phyloP scores from a whole-genome alignment of 192 early-diverging fungal genomes.

The Podila clonocystis region DNA sequence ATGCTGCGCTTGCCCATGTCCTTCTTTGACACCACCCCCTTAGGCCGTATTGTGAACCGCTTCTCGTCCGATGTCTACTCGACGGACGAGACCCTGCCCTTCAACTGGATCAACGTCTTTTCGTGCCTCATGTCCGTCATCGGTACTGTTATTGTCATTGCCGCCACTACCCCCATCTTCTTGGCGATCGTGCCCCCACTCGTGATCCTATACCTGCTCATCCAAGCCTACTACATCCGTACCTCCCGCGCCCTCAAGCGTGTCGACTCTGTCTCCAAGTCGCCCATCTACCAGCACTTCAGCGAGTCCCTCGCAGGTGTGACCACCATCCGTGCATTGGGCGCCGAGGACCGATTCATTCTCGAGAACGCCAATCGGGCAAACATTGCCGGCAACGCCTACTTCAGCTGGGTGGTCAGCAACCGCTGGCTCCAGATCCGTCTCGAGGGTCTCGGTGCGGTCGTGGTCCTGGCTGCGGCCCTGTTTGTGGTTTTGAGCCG shows the following conservation, averaged over 20 bases:
- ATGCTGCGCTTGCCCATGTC: constrained; percentile 69
- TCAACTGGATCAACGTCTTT: constrained; percentile 55
- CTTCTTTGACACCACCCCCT: constrained; percentile 73
- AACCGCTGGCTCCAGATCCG: constrained; percentile 81
- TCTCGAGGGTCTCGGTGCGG: constrained; percentile 80
- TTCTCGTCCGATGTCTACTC: constrained; percentile 90
- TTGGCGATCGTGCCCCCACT: constrained; percentile 61
- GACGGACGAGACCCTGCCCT: constrained; percentile 75
- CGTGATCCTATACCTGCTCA: constrained; percentile 53
- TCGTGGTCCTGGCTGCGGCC: constrained; percentile 83
- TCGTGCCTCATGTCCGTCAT: constrained; percentile 36
- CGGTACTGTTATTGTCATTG: constrained; percentile 54
- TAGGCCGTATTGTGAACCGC: constrained; percentile 88
- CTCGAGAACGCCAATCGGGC: constrained; percentile 61
- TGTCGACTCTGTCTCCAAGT: constrained; percentile 81
- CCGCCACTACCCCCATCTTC: constrained; percentile 55
- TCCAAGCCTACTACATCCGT: constrained; percentile 72
- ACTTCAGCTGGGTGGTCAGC: constrained; percentile 75
- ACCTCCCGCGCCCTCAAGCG: constrained; percentile 85
- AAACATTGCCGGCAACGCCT: constrained; percentile 74
- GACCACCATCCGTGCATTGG: constrained; percentile 84
- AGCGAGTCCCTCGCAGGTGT: constrained; percentile 76
- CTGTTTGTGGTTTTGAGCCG: constrained; percentile 76
- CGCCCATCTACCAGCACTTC: constrained; percentile 84
- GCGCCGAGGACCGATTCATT: constrained; percentile 69